Percentiles rank a stretch among this genome's conserved stretches.
phyloP scores from a whole-genome alignment of 2,329 filamentous ascomycete species.

The Epichloe gansuensis region DNA sequence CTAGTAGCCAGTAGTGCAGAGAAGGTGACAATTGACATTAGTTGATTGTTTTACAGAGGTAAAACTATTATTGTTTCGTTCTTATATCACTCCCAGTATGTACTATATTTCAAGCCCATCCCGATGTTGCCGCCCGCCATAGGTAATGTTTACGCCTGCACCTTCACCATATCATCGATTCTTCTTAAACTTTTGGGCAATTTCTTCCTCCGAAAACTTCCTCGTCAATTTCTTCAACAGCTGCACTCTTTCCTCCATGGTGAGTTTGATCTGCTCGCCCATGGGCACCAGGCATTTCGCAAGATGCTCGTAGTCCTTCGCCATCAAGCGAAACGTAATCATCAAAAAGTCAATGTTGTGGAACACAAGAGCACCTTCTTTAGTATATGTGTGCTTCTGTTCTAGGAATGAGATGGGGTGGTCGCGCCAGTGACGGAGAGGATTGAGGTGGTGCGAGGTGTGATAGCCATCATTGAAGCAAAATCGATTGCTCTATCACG shows the following conservation, averaged over 20 bases:
- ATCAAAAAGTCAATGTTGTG: conserved; percentile 73
- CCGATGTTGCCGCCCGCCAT: background rate
- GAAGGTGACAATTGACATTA: too few species aligned
- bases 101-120: background rate
- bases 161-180: background rate
- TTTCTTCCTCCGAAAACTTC: conserved; percentile 53
- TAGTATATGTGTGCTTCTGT: conserved; percentile 53
- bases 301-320: conserved; percentile 59
- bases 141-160: background rate
- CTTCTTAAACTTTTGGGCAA: conserved; percentile 41
- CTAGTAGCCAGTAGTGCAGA: too few species aligned
- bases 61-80: background rate
- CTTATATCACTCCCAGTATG: background rate
- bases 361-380: conserved; percentile 61
- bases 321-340: conserved; percentile 55
- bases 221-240: conserved; percentile 55
- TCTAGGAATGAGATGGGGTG: conserved; percentile 63
- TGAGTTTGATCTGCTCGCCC: conserved; percentile 56
- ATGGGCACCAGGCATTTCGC: conserved; percentile 63
- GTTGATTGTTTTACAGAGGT: too few species aligned
- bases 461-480: conserved; percentile 80
- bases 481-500: conserved; percentile 58
- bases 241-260: conserved; percentile 46
- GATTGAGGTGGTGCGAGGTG: conserved; percentile 71
- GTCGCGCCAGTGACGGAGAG: conserved; percentile 68